Evolutionary conservation across 192 early-diverging fungal species (phyloP), one percentile per base, ranked within the genome.

Genomic region (Paraglomus occultum): DNA sequence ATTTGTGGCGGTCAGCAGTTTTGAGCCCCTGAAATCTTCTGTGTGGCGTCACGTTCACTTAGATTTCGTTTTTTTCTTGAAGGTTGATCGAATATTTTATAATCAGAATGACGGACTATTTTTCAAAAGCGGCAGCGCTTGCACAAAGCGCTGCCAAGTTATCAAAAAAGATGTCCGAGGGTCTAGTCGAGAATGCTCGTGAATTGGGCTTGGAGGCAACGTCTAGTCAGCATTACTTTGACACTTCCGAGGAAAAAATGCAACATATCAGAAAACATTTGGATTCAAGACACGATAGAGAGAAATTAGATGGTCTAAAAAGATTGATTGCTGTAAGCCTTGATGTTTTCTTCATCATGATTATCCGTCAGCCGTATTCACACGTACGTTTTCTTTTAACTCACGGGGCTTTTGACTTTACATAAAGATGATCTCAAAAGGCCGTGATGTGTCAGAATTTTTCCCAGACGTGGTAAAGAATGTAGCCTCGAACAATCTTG

Each of bases 391-490:
- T 4, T n/a, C 8, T 48, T 74, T 38, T 47, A 45, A 8, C 8
- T 22, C n/a, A 12, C 46, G 1, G n/a, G n/a, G 44, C 51, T 51
- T 38, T 18, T 38, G 15, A 42, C 15, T 42, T 4, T 65, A 8
- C 10, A 17, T 70, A 20, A 75, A 91, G 88, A 87, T 94, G 79
- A 91, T 97, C 42, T 92, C 91, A 17, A 94, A 92, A 79, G 95
- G 95, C 18, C 85, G 88, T 18, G 89, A 96, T 76, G 94, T 94
- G 14, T 91, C 92, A 8, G 89, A 90, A 76, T 94, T 91, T 77
- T 98, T 94, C 71, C 88, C 91, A 42, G 91, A 94, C 68, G 96
- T 99, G 14, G 95, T 99, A 64, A 99, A 98, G 77, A 98, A 97
- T 76, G 97, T 99, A 0, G 95, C 94, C 0, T 92, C 95, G 9